Conservation (phyloP, 331 rosid species). For the Prunus yedoensis region DNA sequence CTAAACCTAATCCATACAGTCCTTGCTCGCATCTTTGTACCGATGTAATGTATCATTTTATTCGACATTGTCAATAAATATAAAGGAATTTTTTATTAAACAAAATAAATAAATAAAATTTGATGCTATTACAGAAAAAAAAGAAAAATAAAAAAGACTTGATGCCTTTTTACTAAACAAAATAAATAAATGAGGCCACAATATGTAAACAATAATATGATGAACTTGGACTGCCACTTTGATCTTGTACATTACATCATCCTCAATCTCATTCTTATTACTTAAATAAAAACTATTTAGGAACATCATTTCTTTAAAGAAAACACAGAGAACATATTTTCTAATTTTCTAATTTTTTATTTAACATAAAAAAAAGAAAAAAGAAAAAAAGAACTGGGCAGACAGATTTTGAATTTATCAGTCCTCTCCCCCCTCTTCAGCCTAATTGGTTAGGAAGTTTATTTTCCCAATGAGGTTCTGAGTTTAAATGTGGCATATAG, state of each 20-base stretch:
- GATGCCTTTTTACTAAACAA: background rate
- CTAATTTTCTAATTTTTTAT: too few species aligned
- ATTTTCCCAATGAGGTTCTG: too few species aligned
- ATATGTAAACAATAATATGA: background rate
- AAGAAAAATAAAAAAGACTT: too few species aligned
- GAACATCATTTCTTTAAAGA: background rate
- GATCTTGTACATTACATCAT: background rate
- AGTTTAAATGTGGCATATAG: too few species aligned
- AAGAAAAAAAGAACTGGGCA: background rate
- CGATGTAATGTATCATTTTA: too few species aligned
- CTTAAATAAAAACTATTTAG: background rate
- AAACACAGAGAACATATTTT: background rate
- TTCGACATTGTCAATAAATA: too few species aligned
- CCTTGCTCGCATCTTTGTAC: too few species aligned
- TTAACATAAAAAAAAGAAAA: background rate
- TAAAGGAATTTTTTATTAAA: too few species aligned
- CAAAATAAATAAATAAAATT: too few species aligned
- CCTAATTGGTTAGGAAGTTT: too few species aligned
- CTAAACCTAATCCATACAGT: background rate
- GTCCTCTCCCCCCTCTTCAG: background rate
- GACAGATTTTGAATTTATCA: background rate
- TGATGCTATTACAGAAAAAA: too few species aligned
- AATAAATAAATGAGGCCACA: background rate
- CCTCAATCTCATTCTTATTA: background rate
- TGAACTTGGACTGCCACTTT: slow-evolving; percentile 13